phyloP scores from a whole-genome alignment of 345 rosid species.

The Murraya koenigii region DNA sequence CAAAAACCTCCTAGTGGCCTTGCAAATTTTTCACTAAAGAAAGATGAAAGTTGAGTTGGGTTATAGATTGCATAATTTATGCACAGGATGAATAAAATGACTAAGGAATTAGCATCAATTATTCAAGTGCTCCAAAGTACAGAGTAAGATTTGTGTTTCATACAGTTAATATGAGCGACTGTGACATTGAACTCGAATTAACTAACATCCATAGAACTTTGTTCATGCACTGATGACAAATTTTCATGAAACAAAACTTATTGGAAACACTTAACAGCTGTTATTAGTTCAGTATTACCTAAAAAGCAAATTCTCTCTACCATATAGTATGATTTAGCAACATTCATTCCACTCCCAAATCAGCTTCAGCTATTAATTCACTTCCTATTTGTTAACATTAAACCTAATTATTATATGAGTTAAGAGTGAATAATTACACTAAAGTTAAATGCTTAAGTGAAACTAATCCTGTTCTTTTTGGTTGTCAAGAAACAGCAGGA shows the following conservation, averaged over 20 bases:
- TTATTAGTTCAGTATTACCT: neutral
- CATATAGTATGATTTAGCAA: neutral
- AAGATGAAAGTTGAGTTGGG: neutral
- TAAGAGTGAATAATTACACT: too few species aligned
- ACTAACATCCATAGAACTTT: neutral
- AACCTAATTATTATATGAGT: too few species aligned
- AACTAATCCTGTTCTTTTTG: neutral
- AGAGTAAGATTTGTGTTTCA: neutral
- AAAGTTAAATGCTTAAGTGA: too few species aligned
- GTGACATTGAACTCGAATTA: neutral
- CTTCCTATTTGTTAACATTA: too few species aligned
- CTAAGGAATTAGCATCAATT: neutral
- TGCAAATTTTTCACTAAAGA: neutral
- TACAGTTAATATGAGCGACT: neutral
- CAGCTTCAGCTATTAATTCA: too few species aligned
- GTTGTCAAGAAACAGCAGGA: neutral
- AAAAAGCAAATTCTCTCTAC: neutral
- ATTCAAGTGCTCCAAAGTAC: neutral
- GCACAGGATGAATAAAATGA: neutral
- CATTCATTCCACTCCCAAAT: neutral
- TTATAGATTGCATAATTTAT: neutral
- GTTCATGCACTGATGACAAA: neutral
- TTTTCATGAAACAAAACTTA: neutral
- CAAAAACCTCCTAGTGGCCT: neutral
- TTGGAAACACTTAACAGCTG: neutral